These are phyloP conservation scores for Yarrowia sp. DNA, from an alignment of 805 yeast species.

Conservation along the genomic window DNA sequence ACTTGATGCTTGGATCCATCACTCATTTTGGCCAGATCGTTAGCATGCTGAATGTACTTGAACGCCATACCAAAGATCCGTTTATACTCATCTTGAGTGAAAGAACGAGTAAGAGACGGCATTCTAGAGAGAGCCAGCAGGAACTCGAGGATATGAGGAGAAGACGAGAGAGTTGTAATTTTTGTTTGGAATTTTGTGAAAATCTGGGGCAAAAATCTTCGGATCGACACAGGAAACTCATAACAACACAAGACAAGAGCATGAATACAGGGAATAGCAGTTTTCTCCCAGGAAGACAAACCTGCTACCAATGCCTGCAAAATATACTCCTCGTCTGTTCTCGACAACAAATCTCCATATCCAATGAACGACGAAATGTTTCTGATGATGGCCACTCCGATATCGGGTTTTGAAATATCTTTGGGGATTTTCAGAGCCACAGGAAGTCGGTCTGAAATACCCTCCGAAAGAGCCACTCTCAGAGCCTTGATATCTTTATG, in stretches of 20 bases:
- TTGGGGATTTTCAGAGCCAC: conserved; percentile 41
- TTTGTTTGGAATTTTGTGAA: conserved; percentile 72
- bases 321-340: conserved; percentile 59
- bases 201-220: conserved; percentile 64
- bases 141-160: conserved; percentile 74
- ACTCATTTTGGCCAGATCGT: conserved; percentile 42
- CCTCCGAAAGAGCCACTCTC: conserved; percentile 55
- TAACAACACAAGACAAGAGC: conserved; percentile 75
- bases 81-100: conserved; percentile 72
- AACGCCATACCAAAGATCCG: conserved; percentile 82
- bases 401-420: conserved; percentile 53
- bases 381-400: conserved; percentile 64
- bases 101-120: conserved; percentile 65
- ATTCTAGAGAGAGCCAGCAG: conserved; percentile 62
- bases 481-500: conserved; percentile 45
- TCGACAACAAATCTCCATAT: conserved; percentile 49
- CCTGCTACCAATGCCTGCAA: conserved; percentile 58
- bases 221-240: conserved; percentile 72
- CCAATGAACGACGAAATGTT: conserved; percentile 56
- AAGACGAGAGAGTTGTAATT: conserved; percentile 64
- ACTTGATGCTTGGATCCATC: conserved; percentile 37
- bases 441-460: conserved; percentile 40
- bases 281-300: conserved; percentile 64
- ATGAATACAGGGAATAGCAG: conserved; percentile 76
- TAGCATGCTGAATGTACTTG: conserved; percentile 69